Evolutionary conservation across 192 early-diverging fungal genomes (phyloP), one percentile per base, ranked within the genome.

Genomic region (Entophlyctis luteolus): DNA sequence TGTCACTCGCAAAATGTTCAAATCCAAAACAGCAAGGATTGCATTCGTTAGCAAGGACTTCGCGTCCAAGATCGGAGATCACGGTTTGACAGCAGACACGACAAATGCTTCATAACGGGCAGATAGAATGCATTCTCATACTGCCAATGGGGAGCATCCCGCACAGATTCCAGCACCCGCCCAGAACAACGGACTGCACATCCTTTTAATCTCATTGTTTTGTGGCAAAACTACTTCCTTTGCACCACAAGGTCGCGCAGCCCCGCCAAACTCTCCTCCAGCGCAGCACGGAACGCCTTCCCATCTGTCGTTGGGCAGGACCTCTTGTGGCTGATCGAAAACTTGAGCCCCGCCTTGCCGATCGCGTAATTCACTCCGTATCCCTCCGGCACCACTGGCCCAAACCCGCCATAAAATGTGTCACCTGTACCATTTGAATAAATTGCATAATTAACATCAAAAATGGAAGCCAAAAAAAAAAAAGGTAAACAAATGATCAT

Each of bases 361-460:
- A 87, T 88, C 2, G 75, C 79, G 28, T 85, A 85, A 75, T 65
- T 77, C 68, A 85, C 31, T 42, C 81, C 83, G 46, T 81, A 86
- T 3, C 85, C 82, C 33, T 84, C 79, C 1, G 68, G 69, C 20
- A 79, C 78, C 18, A 81, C 82, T 27, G 78, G 76, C 0, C 81
- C 84, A 50, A 85, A 85, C 14, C 84, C 82, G 59, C 80, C 80
- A 65, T 79, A 81, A 37, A 79, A 82, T 4, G 62, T n/a, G 32
- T 63, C 62, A 0, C 59, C 52, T 53, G 16, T 23, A 53, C n/a
- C n/a, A n/a, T n/a, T n/a, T n/a, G 16, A 3, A 53, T 28, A n/a
- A 53, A n/a, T 14, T 1, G 25, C 25, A 53, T 53, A 23, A n/a
- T 23, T 23, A 23, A n/a, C 18, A 53, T 22, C 12, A n/a, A 53